Base-by-base conservation (phyloP, 169 alveolate genomes). In the Eimeria necatrix region DNA sequence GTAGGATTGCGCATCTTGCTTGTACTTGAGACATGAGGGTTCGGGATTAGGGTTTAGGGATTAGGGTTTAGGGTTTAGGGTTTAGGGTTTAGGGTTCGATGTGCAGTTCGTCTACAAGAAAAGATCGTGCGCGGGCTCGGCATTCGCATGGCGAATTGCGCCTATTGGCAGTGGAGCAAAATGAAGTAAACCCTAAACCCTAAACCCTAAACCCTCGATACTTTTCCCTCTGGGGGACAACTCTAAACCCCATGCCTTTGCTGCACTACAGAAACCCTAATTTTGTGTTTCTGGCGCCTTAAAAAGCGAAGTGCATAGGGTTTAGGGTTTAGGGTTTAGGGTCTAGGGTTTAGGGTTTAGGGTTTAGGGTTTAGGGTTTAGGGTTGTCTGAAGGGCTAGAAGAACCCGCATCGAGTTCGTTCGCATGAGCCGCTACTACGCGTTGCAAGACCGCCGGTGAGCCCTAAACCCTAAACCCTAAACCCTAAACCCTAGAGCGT, bases 371-470 rank as follows among this genome's bases (percentile, higher is more conserved):
- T 41, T 56, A 24, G 56, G 48, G 26, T 51, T 74, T 81, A 22
- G 49, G 59, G 73, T 46, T 84, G 80, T 24, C 85, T 10, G 41
- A 46, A 94, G 96, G 91, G 91, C 84, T 4, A 83, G 78, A 14
- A 56, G 96, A 9, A 94, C 96, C 16, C 88, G 96, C 51, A 52
- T 94, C n/a, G 96, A 94, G 24, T 94, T 53, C 68, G 59, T 94
- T 14, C 93, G 96, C 56, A 94, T 94, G 96, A 76, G 78, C 18
- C 84, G 96, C n/a, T 94, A 94, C 81, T 94, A 94, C 74, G 93
- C 94, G 0, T 74, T 94, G 59, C 86, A 84, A 24, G 96, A 94
- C 78, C 81, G 96, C 9, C 20, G 96, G 96, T 94, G 32, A 56
- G 60, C n/a, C 56, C 88, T 89, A 18, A 61, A 18, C 48, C 46